Evolutionary conservation across 768 basidiomycete genomes (phyloP).

Genomic region (Leccinum aurantiacum): DNA sequence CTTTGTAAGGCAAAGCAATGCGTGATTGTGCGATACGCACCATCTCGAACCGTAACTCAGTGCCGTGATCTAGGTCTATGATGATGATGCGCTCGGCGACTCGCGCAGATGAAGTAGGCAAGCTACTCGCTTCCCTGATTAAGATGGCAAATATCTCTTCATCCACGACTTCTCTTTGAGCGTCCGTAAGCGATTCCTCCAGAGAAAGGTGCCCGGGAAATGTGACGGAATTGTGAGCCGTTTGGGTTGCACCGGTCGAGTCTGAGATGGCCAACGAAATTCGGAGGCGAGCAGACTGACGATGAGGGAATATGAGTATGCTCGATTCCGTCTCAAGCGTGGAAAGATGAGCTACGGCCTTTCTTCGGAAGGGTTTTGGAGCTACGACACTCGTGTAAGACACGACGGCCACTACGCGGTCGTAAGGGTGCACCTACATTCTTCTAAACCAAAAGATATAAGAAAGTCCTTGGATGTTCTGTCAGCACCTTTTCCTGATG

Average conservation of each 20-base stretch:
- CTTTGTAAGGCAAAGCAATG: conserved; percentile 2
- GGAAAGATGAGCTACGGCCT: conserved; percentile 69
- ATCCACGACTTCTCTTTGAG: conserved; percentile 74
- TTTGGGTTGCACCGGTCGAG: conserved; percentile 32
- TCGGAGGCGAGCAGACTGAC: conserved; percentile 61
- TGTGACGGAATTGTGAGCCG: conserved; percentile 40
- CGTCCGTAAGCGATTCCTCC: conserved; percentile 51
- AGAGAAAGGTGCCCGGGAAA: conserved; percentile 38
- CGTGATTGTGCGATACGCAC: conserved; percentile 39
- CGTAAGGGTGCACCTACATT: conserved; percentile 53
- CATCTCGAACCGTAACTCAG: conserved; percentile 71
- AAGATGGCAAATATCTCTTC: conserved; percentile 77
- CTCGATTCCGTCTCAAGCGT: conserved; percentile 43
- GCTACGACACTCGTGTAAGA: conserved; percentile 43
- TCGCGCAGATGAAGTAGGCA: conserved; percentile 73
- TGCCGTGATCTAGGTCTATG: conserved; percentile 71
- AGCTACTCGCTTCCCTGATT: conserved; percentile 71
- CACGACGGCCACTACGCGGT: background rate
- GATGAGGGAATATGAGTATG: conserved; percentile 59
- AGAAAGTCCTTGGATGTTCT: conserved; percentile 80
- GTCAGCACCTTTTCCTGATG: conserved; percentile 75
- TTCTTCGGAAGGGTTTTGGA: conserved; percentile 57
- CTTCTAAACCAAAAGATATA: conserved; percentile 77
- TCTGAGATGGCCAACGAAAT: conserved; percentile 49
- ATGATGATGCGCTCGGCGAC: conserved; percentile 78